Base-by-base conservation (phyloP, 768 basidiomycete genomes). In the Neoboletus brunneissimus region DNA sequence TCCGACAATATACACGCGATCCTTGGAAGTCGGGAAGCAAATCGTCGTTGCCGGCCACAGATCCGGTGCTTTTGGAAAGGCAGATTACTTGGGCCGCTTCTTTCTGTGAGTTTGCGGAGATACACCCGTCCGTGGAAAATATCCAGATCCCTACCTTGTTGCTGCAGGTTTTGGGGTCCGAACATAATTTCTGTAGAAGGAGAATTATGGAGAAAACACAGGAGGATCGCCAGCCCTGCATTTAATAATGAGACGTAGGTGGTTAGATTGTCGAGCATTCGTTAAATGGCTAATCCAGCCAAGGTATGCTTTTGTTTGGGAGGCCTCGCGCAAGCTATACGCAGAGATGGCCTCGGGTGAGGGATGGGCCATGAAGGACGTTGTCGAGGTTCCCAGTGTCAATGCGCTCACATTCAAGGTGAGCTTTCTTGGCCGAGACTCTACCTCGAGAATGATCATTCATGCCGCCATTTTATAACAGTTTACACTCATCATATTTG, bases 161-260 rank as follows among this genome's bases (percentile, higher is more conserved):
- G 3, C 25, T 5, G 25, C 25, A 27, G 27, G 27, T 27, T 27
- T 6, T 65, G 63, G 63, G 67, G 60, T 18, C 55, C 60, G 6
- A 70, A 47, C 25, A 40, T 68, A 12, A 20, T 65, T 32, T n/a
- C 53, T 23, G 35, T 49, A 20, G 53, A 58, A 4, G 62, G 56
- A 4, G 56, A 62, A 10, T 38, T 35, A 13, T 64, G 67, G 62
- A 69, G 56, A 40, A 68, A 56, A 32, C 49, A 68, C 38, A 54
- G 67, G 56, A 61, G 34, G 41, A 59, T 67, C 9, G 23, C 48
- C 12, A 59, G 50, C 34, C 66, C 65, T 49, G 65, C 68, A 1
- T 67, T 67, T 9, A 60, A 64, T 48, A 67, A 56, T 10, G 59
- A 67, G 12, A 64, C 55, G 67, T 69, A 50, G 20, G 67, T 58